These are phyloP conservation scores for Candida sphagnicola DNA, from an alignment of 805 yeast genomes.

Conservation along the genomic window DNA sequence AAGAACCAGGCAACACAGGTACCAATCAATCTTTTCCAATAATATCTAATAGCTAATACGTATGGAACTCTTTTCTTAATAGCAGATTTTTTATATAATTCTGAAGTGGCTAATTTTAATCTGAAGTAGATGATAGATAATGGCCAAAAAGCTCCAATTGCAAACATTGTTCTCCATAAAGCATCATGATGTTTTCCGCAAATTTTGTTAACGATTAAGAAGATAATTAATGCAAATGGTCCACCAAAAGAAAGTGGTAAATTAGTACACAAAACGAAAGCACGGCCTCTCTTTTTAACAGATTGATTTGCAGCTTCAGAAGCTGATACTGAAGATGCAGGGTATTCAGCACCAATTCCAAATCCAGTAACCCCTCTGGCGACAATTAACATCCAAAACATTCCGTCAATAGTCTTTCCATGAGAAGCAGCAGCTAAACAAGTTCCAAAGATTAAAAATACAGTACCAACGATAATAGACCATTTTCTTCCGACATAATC, in stretches of 20 bases:
- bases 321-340: constrained; percentile 64
- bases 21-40: constrained; percentile 67
- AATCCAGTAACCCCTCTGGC: constrained; percentile 73
- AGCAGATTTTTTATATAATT: constrained; percentile 59
- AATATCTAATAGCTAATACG: constrained; percentile 55
- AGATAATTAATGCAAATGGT: constrained; percentile 67
- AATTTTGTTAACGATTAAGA: constrained; percentile 63
- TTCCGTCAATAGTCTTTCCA: constrained; percentile 53
- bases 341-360: constrained; percentile 78
- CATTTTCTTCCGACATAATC: constrained; percentile 68
- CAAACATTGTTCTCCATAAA: constrained; percentile 69
- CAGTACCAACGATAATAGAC: constrained; percentile 64
- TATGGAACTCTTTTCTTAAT: constrained; percentile 53
- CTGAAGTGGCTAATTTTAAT: constrained; percentile 63
- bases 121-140: constrained; percentile 69
- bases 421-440: constrained; percentile 67
- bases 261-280: constrained; percentile 64
- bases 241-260: constrained; percentile 74
- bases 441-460: constrained; percentile 60
- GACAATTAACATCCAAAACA: constrained; percentile 77
- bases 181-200: constrained; percentile 45
- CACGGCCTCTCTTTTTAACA: constrained; percentile 59
- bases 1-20: constrained; percentile 76
- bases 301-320: constrained; percentile 73
- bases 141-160: constrained; percentile 64